These are phyloP conservation scores for Eimeria sp. DNA, from an alignment of 169 alveolate genomes.

Conservation along the genomic window DNA sequence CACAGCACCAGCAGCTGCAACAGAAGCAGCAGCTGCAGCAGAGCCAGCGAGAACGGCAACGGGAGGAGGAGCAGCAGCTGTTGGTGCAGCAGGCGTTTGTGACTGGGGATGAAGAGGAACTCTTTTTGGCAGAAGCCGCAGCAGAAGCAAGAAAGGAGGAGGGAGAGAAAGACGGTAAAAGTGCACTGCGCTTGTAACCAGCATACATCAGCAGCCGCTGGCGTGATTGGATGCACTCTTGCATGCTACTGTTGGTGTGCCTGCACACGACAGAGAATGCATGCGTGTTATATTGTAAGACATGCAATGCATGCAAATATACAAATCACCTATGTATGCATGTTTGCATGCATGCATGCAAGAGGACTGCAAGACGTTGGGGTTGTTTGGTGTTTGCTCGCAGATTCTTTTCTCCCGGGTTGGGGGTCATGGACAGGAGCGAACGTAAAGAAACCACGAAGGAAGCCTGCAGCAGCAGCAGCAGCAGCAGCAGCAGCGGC, in stretches of 20 bases:
- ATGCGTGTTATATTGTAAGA: too few species aligned
- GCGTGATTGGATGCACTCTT: background rate
- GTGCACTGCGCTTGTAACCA: background rate
- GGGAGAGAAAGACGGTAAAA: slow-evolving; percentile 26
- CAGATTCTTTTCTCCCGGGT: slow-evolving; percentile 62
- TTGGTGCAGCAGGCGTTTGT: slow-evolving; percentile 60
- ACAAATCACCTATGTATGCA: background rate
- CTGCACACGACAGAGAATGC: too few species aligned
- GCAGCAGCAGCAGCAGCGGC: background rate
- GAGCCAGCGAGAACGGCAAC: background rate
- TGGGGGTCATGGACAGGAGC: slow-evolving; percentile 75
- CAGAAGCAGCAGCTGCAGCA: background rate
- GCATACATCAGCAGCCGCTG: background rate
- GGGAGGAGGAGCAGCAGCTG: slow-evolving; percentile 32
- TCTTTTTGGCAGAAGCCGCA: slow-evolving; percentile 21
- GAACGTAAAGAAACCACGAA: slow-evolving; percentile 10
- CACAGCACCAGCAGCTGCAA: background rate
- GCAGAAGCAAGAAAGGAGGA: background rate
- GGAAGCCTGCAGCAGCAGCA: background rate
- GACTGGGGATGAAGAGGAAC: slow-evolving; percentile 7
- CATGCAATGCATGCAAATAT: too few species aligned
- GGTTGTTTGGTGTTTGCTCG: background rate
- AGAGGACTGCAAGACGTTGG: background rate
- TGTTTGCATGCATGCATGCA: background rate
- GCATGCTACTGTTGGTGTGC: background rate